phyloP scores from a whole-genome alignment of 495 filamentous ascomycete genomes.

The Aspergillus nanangensis region DNA sequence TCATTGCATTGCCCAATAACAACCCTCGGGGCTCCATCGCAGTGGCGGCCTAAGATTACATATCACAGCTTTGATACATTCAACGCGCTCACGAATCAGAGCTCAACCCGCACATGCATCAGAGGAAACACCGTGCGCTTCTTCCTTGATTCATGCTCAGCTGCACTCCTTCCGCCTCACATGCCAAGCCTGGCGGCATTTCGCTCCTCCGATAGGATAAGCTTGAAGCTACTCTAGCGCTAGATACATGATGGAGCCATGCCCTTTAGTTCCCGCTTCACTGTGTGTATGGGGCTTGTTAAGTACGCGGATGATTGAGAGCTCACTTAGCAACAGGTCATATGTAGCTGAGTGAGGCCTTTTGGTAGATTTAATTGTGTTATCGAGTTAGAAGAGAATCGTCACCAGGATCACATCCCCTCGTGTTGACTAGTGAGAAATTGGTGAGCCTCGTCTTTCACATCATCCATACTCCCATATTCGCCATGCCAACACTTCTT shows the following conservation, averaged over 20 bases:
- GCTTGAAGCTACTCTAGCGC: no score
- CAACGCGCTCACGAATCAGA: not conserved
- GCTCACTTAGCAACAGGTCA: not conserved
- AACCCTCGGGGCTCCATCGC: not conserved
- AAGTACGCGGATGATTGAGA: not conserved
- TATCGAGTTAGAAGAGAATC: not conserved
- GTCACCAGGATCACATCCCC: not conserved
- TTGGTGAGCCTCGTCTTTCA: conserved; percentile 6
- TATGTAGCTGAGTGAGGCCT: no score
- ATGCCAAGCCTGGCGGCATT: not conserved
- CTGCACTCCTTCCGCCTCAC: not conserved
- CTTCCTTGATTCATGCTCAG: not conserved
- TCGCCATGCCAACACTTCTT: conserved; percentile 14
- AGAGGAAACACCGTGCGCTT: not conserved
- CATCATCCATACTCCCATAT: conserved; percentile 11
- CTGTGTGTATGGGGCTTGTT: no score
- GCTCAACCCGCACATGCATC: not conserved
- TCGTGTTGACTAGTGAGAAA: conserved; percentile 1
- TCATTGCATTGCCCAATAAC: not conserved
- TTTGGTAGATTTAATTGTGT: no score
- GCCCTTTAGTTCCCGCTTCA: not conserved
- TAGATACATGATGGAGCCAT: not conserved
- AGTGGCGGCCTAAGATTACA: not conserved
- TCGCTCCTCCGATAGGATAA: no score
- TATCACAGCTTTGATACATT: not conserved